Base-by-base conservation (phyloP, 1,284 basidiomycete species). In the Athelia sp. region DNA sequence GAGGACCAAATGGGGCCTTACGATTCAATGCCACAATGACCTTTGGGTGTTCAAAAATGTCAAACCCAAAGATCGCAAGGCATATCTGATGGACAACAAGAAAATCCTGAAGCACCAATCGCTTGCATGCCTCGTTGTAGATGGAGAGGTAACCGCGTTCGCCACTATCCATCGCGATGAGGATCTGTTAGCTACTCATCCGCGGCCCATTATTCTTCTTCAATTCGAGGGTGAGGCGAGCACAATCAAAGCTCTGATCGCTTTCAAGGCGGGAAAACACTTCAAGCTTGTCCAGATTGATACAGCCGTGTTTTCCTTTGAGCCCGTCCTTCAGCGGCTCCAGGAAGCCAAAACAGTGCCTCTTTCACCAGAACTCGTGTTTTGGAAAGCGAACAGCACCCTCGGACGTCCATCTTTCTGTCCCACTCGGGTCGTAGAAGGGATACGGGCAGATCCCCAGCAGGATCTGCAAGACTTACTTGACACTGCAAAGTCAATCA, bases 221-320 rank as follows among this genome's bases (percentile, higher is more conserved):
- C 76, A 79, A 51, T 57, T 84, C 18, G 70, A 76, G 4, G 78
- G 72, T 3, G 62, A 69, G 45, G 57, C 61, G 17, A 71, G 65
- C 43, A 68, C 68, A 1, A 55, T 54, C 26, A 68, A 67, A 36
- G 58, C 72, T 3, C 64, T 81, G 3, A 51, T 68, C 11, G 62
- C 56, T 31, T 59, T 84, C 42, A 73, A 72, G 42, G 50, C 52
- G 2, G 65, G 64, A 3, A 54, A 61, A 15, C 46, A 65, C 4
- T 58, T 81, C 43, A 68, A 69, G 22, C 67, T 85, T 15, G 54
- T 84, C n/a, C 76, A 77, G 52, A 76, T 84, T 19, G 73, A 84
- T 52, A 77, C 78, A 0, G 79, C 80, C 0, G 62, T 83, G 3
- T 85, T 83, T 56, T 64, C 82, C 0, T 85, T 76, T 52, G 77